These are phyloP conservation scores for Pestalotiopsis sp. DNA, from an alignment of 2,329 filamentous ascomycete genomes.

Conservation along the genomic window DNA sequence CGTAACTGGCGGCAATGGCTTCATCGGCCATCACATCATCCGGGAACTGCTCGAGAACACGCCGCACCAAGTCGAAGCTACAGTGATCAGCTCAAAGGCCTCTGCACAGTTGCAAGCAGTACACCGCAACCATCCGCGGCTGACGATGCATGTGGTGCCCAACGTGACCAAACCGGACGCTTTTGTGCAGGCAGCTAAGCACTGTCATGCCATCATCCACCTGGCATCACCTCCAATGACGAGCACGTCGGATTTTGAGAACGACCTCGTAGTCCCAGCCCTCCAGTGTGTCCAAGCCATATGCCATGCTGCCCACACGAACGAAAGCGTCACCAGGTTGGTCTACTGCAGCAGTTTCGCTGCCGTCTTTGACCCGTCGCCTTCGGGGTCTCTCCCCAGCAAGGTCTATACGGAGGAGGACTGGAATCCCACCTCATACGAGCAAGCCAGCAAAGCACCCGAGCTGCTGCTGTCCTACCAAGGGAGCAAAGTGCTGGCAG, in stretches of 20 bases:
- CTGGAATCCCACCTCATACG: slow-evolving; percentile 57
- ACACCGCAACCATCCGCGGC: background rate
- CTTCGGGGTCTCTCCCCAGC: slow-evolving; percentile 38
- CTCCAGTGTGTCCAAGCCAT: slow-evolving; percentile 45
- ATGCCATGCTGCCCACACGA: slow-evolving; percentile 30
- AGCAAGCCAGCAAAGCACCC: slow-evolving; percentile 42
- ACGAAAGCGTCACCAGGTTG: slow-evolving; percentile 27
- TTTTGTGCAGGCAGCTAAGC: background rate
- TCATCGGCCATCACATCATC: slow-evolving; percentile 7
- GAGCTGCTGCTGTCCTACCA: slow-evolving; percentile 40
- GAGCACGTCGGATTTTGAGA: slow-evolving; percentile 25
- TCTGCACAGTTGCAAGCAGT: background rate
- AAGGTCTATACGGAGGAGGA: slow-evolving; percentile 48
- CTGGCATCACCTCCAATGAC: background rate
- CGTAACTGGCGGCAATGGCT: slow-evolving; percentile 6
- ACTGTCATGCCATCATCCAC: slow-evolving; percentile 8
- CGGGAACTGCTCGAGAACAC: background rate
- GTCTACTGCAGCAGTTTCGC: slow-evolving; percentile 69
- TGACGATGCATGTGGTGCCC: slow-evolving; percentile 3
- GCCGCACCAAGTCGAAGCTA: slow-evolving; percentile 1
- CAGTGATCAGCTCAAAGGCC: background rate
- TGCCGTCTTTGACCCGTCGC: slow-evolving; percentile 56
- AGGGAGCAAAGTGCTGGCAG: slow-evolving; percentile 36
- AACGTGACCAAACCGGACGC: background rate
- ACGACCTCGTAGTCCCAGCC: slow-evolving; percentile 44